phyloP scores from a whole-genome alignment of 2,329 filamentous ascomycete genomes.

The Aspergillus calidoustus region DNA sequence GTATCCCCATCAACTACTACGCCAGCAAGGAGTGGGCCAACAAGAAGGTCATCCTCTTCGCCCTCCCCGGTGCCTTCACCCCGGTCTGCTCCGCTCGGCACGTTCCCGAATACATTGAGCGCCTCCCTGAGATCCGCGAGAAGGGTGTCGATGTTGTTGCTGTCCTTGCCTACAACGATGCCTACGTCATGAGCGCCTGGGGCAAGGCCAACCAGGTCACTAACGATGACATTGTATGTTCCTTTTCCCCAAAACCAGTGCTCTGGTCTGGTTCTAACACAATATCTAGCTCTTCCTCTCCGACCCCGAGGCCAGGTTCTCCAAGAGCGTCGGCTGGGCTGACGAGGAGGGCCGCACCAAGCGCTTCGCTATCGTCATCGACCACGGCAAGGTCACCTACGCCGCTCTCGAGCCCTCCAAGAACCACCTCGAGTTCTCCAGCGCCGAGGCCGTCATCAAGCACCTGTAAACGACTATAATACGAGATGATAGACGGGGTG shows the following conservation, averaged over 20 bases:
- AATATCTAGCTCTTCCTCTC: slow-evolving; percentile 70
- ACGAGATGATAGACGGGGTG: slow-evolving; percentile 19
- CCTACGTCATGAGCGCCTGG: slow-evolving; percentile 87
- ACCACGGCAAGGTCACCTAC: slow-evolving; percentile 82
- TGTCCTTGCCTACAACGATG: slow-evolving; percentile 83
- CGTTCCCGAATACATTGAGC: slow-evolving; percentile 78
- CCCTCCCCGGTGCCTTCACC: slow-evolving; percentile 78
- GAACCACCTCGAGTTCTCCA: slow-evolving; percentile 47
- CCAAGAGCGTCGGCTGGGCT: slow-evolving; percentile 77
- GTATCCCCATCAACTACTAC: slow-evolving; percentile 76
- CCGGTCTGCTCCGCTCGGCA: slow-evolving; percentile 83
- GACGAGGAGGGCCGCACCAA: slow-evolving; percentile 72
- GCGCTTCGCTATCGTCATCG: slow-evolving; percentile 79
- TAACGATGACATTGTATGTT: slow-evolving; percentile 68
- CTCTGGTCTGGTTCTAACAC: slow-evolving; percentile 7
- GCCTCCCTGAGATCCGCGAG: slow-evolving; percentile 69
- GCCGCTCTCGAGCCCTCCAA: slow-evolving; percentile 70
- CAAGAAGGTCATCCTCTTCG: slow-evolving; percentile 74
- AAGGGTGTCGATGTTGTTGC: slow-evolving; percentile 85
- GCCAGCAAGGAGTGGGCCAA: slow-evolving; percentile 75
- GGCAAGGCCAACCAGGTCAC: slow-evolving; percentile 83
- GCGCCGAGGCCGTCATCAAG: slow-evolving; percentile 44
- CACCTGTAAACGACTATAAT: slow-evolving; percentile 37
- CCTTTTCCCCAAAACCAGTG: neutral
- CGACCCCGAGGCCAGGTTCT: slow-evolving; percentile 74